A percentile compares a stretch with the other conserved stretches of the same genome.
Conservation (phyloP, 768 basidiomycete species). For the Austroboletus festivus region DNA sequence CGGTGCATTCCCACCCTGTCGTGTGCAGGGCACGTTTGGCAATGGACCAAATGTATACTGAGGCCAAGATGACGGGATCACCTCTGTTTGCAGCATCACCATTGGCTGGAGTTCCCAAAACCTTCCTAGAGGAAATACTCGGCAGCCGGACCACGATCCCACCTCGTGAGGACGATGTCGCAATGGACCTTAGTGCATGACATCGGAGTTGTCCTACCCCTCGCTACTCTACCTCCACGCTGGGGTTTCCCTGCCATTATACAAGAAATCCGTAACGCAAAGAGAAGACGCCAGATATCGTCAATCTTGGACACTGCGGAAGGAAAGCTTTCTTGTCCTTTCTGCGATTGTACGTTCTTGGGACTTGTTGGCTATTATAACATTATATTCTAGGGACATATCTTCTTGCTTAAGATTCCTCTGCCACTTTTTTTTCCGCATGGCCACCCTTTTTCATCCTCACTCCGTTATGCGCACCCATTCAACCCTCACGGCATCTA, state of each 20-base stretch:
- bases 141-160: constrained; percentile 19
- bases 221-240: constrained; percentile 1
- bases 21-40: constrained; percentile 57
- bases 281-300: background rate
- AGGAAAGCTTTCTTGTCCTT: constrained; percentile 7
- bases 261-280: constrained; percentile 3
- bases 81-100: constrained; percentile 58
- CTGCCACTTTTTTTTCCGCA: constrained; percentile 3
- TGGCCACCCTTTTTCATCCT: constrained; percentile 13
- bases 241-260: background rate
- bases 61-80: constrained; percentile 33
- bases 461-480: constrained; percentile 7
- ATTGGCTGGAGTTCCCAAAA: constrained; percentile 54
- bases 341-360: constrained; percentile 32
- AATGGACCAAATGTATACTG: constrained; percentile 55
- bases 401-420: constrained; percentile 27
- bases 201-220: background rate
- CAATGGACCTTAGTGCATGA: constrained; percentile 43
- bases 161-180: constrained; percentile 23
- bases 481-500: constrained; percentile 23
- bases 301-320: constrained; percentile 21
- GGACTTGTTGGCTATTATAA: constrained; percentile 35
- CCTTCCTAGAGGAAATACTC: constrained; percentile 67
- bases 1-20: constrained; percentile 59
- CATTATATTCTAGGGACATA: constrained; percentile 35